These are phyloP conservation scores for Aspergillus nidulans DNA, from an alignment of 495 filamentous ascomycete species.

Conservation along the genomic window DNA sequence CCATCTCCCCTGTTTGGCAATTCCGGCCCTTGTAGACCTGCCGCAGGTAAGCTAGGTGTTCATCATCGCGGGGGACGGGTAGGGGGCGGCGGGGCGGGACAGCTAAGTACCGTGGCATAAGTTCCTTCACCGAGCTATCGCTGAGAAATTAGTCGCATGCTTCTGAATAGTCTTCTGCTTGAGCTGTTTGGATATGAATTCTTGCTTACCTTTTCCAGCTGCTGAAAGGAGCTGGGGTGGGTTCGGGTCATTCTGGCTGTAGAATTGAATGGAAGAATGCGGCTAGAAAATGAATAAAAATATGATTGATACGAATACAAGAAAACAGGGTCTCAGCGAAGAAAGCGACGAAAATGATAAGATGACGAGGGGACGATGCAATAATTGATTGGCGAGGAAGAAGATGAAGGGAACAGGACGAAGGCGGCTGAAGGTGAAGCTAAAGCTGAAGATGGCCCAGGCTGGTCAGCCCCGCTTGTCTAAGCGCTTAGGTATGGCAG, in stretches of 20 bases:
- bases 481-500: not conserved
- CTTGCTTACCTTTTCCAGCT: constrained; percentile 76
- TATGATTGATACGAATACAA: not conserved
- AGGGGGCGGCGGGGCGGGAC: constrained; percentile 13
- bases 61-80: not conserved
- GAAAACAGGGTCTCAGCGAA: not conserved
- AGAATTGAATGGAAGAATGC: not conserved
- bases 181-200: not conserved
- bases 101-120: constrained; percentile 84
- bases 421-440: not conserved
- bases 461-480: not conserved
- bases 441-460: not conserved
- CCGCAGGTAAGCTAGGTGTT: constrained; percentile 10
- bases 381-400: not conserved
- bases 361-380: not conserved
- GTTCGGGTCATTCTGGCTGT: constrained; percentile 12
- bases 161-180: not conserved
- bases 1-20: constrained; percentile 88
- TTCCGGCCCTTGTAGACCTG: constrained; percentile 98
- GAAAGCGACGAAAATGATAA: not conserved
- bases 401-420: not conserved
- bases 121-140: constrained; percentile 86
- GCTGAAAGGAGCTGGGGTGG: constrained; percentile 85
- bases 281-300: not conserved
- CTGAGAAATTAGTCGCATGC: not conserved